Base-by-base conservation (phyloP, 202 grass and related monocot species). In the Setaria viridis region DNA sequence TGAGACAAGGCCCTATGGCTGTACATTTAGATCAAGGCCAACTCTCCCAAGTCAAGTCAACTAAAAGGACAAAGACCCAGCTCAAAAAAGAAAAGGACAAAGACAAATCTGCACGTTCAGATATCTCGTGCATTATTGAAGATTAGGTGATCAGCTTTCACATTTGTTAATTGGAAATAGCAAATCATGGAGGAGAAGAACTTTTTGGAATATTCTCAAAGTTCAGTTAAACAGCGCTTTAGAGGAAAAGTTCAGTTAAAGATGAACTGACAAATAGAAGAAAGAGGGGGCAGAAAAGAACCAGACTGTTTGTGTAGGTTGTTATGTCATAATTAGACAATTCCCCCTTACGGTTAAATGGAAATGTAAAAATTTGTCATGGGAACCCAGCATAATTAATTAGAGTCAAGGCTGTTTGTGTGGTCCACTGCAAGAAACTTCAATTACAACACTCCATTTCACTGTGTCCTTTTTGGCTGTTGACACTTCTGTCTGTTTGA, bases 31-130 rank as follows among this genome's bases (percentile, higher is more conserved):
- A 35, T 17, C 21, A 19, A 48, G 41, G 41, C 29, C 34, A 68
- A 30, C 19, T 42, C 30, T n/a, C 70, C 51, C 67, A 82, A 70
- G 30, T 32, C 70, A 57, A 11, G 85, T 87, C 85, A 67, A 82
- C 51, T 82, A 25, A 57, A 57, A 41, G 39, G 39, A 41, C 39
- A 41, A 41, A 41, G 39, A 41, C 39, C 39, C 39, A 41, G 39
- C 39, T 41, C 39, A 41, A 5, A 41, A 41, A 41, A 41, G 39
- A 45, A 45, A 69, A 67, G 45, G 10, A 14, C 21, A 33, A 56
- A 86, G 33, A 73, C 6, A 75, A 81, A 7, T 25, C 48, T 48
- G 54, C 8, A 12, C 47, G 66, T 78, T 78, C 83, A 73, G 57
- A 54, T 55, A 7, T 16, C 17, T 46, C 39, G 8, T 72, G 29